These are phyloP conservation scores for Podospora tetraspora DNA, from an alignment of 495 filamentous ascomycete species.

Conservation along the genomic window DNA sequence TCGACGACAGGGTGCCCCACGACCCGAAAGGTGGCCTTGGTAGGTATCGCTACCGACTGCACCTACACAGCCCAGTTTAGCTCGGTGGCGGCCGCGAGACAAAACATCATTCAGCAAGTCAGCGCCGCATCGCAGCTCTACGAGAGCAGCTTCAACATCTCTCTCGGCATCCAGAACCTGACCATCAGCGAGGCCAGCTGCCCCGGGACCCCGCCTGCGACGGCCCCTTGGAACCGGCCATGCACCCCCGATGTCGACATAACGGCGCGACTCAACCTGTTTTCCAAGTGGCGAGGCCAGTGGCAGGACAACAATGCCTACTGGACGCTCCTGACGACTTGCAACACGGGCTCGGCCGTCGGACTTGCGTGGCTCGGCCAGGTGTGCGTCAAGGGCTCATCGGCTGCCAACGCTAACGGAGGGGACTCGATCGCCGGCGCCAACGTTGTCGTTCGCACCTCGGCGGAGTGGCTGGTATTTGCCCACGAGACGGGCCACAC, in stretches of 20 bases:
- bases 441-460: slow-evolving; percentile 83
- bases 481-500: slow-evolving; percentile 95
- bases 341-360: slow-evolving; percentile 78
- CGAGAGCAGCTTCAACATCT: slow-evolving; percentile 89
- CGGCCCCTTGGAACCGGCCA: slow-evolving; percentile 74
- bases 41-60: slow-evolving; percentile 92
- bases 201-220: slow-evolving; percentile 55
- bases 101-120: slow-evolving; percentile 76
- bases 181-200: slow-evolving; percentile 66
- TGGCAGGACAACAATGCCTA: slow-evolving; percentile 73
- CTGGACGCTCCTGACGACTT: slow-evolving; percentile 88
- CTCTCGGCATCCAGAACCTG: slow-evolving; percentile 80
- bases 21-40: slow-evolving; percentile 80
- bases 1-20: slow-evolving; percentile 75
- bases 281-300: slow-evolving; percentile 80
- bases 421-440: slow-evolving; percentile 59
- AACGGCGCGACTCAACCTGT: slow-evolving; percentile 74
- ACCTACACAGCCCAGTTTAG: slow-evolving; percentile 69
- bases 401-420: slow-evolving; percentile 45
- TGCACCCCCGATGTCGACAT: slow-evolving; percentile 63
- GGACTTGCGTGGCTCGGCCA: slow-evolving; percentile 92
- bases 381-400: slow-evolving; percentile 62
- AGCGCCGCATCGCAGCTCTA: slow-evolving; percentile 83
- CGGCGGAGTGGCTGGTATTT: slow-evolving; percentile 91
- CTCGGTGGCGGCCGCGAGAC: slow-evolving; percentile 50